Percentiles rank a stretch among this genome's conserved stretches.
Evolutionary conservation across 352 stramenopile species (phyloP).

Genomic region (Phytophthora cajani): DNA sequence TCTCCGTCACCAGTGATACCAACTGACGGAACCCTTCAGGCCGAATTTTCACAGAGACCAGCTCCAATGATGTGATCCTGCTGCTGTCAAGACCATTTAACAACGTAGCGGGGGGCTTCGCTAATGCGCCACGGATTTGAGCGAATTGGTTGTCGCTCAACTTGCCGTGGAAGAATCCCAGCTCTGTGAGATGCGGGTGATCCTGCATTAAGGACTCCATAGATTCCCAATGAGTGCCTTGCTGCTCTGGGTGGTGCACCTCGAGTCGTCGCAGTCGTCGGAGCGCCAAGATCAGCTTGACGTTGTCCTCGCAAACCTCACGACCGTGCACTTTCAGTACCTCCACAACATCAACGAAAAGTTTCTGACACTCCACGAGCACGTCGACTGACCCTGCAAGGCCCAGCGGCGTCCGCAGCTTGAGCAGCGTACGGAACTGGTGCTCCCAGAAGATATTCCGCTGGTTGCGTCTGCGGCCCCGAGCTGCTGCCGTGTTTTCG

Average conservation of each 20-base stretch:
- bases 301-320: conserved; percentile 63
- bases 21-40: conserved; percentile 53
- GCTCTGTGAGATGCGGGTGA: conserved; percentile 43
- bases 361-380: conserved; percentile 9
- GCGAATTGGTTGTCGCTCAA: conserved; percentile 53
- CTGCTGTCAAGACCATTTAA: conserved; percentile 14
- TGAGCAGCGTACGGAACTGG: conserved; percentile 57
- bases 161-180: conserved; percentile 82
- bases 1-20: conserved; percentile 46
- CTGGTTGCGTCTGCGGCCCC: conserved; percentile 43
- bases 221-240: conserved; percentile 55
- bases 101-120: conserved; percentile 11
- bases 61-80: conserved; percentile 53
- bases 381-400: conserved; percentile 11
- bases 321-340: conserved; percentile 69
- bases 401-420: conserved; percentile 30
- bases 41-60: conserved; percentile 77
- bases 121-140: conserved; percentile 43
- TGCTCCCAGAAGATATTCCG: conserved; percentile 66
- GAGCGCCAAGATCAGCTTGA: conserved; percentile 50
- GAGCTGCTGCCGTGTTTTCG: conserved; percentile 18
- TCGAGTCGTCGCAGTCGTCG: conserved; percentile 58
- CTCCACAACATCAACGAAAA: conserved; percentile 68
- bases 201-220: conserved; percentile 40
- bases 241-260: conserved; percentile 79